These are phyloP conservation scores for Colletotrichum neosansevieriae DNA, from an alignment of 2,329 filamentous ascomycete genomes.

Conservation along the genomic window DNA sequence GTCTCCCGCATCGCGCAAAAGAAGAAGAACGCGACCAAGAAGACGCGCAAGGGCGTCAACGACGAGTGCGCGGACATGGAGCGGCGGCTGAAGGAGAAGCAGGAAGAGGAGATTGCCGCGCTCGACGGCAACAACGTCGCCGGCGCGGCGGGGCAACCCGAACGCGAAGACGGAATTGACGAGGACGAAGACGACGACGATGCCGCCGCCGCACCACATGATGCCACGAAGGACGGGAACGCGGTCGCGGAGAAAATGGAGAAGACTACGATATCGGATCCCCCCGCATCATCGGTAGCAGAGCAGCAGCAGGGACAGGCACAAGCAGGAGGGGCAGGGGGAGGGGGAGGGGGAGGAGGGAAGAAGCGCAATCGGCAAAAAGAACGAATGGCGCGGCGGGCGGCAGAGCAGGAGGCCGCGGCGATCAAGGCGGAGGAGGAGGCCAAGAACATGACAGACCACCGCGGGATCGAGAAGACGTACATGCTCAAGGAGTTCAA, in stretches of 20 bases:
- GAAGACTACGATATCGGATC: slow-evolving; percentile 4
- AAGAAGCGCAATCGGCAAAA: slow-evolving; percentile 94
- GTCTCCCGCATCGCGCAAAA: slow-evolving; percentile 90
- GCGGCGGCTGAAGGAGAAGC: slow-evolving; percentile 72
- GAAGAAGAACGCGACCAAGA: slow-evolving; percentile 96
- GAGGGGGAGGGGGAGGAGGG: slow-evolving; percentile 40
- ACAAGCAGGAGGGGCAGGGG: slow-evolving; percentile 15
- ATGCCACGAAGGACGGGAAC: slow-evolving; percentile 43
- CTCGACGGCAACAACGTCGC: slow-evolving; percentile 48
- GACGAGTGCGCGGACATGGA: slow-evolving; percentile 81
- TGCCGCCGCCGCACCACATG: background rate
- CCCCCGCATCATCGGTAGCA: background rate
- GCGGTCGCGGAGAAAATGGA: slow-evolving; percentile 39
- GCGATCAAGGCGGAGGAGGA: slow-evolving; percentile 78
- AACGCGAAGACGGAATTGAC: slow-evolving; percentile 44
- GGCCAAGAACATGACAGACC: slow-evolving; percentile 79
- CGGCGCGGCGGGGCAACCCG: slow-evolving; percentile 13
- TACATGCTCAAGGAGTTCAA: slow-evolving; percentile 78
- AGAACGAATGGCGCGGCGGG: slow-evolving; percentile 88
- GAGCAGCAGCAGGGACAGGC: slow-evolving; percentile 35
- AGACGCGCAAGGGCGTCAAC: slow-evolving; percentile 80
- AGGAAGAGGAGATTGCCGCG: slow-evolving; percentile 69
- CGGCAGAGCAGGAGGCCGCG: slow-evolving; percentile 83
- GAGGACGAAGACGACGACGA: slow-evolving; percentile 11
- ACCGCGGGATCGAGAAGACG: slow-evolving; percentile 75